Conservation (phyloP, 768 basidiomycete genomes). For the Strobilomyces dryophilus region DNA sequence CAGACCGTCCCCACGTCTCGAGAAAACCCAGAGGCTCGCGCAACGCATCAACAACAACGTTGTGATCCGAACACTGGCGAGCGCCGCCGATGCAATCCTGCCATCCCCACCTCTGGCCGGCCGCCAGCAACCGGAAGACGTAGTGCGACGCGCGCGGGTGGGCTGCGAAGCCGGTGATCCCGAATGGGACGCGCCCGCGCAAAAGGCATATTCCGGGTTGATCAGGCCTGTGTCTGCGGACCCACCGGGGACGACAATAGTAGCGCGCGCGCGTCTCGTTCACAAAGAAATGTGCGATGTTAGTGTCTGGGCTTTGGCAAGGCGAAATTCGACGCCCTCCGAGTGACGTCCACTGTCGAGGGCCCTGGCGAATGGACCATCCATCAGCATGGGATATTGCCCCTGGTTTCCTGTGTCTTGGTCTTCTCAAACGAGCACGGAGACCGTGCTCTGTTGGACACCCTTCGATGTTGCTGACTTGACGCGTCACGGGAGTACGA, state of each 20-base stretch:
- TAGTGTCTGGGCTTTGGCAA: too few species aligned
- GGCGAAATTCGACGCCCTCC: too few species aligned
- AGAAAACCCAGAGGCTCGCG: too few species aligned
- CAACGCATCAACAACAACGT: neutral
- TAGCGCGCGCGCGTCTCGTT: too few species aligned
- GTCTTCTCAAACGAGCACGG: neutral
- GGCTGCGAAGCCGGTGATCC: neutral
- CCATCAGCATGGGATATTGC: too few species aligned
- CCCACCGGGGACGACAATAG: too few species aligned
- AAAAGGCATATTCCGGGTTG: neutral
- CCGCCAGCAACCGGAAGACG: neutral
- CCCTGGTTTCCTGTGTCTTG: too few species aligned
- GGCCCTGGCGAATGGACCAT: too few species aligned
- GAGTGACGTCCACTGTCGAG: too few species aligned
- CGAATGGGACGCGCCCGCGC: neutral
- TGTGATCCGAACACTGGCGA: neutral
- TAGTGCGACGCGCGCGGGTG: neutral
- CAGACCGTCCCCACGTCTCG: too few species aligned
- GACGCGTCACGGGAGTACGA: neutral
- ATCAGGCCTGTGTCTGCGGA: neutral
- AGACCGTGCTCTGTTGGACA: slow-evolving; percentile 3
- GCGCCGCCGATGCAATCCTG: neutral
- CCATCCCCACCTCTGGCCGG: slow-evolving; percentile 3
- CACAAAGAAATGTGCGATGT: too few species aligned
- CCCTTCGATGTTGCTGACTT: neutral